Evolutionary conservation across 1,284 basidiomycete species (phyloP).

Genomic region (Ceratobasidium sp.): DNA sequence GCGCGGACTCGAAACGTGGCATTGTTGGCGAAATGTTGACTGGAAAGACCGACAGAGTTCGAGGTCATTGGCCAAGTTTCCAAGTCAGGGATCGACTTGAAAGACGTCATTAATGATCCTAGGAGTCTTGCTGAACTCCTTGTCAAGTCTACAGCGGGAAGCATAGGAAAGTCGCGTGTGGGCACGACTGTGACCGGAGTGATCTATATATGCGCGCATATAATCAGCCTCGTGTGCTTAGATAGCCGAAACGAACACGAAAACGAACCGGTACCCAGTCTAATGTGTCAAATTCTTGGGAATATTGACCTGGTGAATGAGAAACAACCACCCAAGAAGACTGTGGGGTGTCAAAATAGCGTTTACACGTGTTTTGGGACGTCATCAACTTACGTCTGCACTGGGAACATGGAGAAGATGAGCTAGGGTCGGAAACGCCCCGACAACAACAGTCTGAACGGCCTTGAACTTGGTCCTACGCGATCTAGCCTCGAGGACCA

Average conservation of each 20-base stretch:
- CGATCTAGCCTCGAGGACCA: neutral
- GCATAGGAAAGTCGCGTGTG: slow-evolving; percentile 25
- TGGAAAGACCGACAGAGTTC: slow-evolving; percentile 16
- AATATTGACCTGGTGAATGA: neutral
- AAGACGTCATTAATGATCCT: slow-evolving; percentile 6
- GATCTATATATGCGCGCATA: slow-evolving; percentile 28
- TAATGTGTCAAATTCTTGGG: neutral
- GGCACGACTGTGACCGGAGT: slow-evolving; percentile 4
- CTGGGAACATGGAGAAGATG: slow-evolving; percentile 14
- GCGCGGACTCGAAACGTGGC: neutral
- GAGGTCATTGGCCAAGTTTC: slow-evolving; percentile 42
- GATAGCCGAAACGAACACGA: neutral
- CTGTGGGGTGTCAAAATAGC: neutral
- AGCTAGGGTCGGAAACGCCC: slow-evolving; percentile 16
- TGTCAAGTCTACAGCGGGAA: slow-evolving; percentile 15
- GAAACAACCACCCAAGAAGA: neutral
- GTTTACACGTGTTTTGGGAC: neutral
- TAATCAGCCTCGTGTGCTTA: neutral
- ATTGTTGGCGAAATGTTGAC: neutral
- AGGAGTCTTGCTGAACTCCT: neutral
- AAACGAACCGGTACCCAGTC: slow-evolving; percentile 24
- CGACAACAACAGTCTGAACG: slow-evolving; percentile 2
- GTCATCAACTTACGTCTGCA: slow-evolving; percentile 19
- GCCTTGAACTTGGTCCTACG: neutral
- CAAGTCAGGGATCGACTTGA: slow-evolving; percentile 20